phyloP scores from a whole-genome alignment of 1,284 basidiomycete genomes.

The Mrakiaceae sp. region DNA sequence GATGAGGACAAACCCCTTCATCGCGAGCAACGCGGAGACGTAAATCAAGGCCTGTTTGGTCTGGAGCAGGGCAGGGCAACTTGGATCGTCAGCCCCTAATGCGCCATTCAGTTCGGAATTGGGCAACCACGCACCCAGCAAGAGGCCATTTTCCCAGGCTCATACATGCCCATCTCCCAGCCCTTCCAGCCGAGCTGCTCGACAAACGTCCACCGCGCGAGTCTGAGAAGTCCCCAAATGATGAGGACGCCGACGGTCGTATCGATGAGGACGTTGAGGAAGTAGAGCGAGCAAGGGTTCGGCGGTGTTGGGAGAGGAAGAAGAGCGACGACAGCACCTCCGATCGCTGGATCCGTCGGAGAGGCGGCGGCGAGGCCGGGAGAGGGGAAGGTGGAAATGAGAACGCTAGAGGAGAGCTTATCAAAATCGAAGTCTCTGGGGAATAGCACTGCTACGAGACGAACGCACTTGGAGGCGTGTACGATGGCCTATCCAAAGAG shows the following conservation, averaged over 20 bases:
- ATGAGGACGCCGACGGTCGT: slow-evolving; percentile 13
- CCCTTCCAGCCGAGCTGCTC: neutral
- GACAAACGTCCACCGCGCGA: slow-evolving; percentile 4
- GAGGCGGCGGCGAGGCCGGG: neutral
- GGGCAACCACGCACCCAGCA: neutral
- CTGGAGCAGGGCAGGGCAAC: neutral
- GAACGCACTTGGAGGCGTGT: neutral
- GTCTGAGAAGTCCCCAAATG: slow-evolving; percentile 8
- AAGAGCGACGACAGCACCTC: neutral
- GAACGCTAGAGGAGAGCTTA: slow-evolving; percentile 7
- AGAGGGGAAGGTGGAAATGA: slow-evolving; percentile 12
- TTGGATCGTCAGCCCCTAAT: neutral
- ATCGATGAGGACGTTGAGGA: slow-evolving; percentile 15
- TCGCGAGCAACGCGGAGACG: slow-evolving; percentile 58
- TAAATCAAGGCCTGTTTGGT: slow-evolving; percentile 44
- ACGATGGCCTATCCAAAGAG: neutral
- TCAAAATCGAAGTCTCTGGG: neutral
- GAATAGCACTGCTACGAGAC: neutral
- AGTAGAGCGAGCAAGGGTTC: slow-evolving; percentile 17
- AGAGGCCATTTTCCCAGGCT: neutral
- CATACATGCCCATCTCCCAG: slow-evolving; percentile 12
- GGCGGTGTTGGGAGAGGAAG: neutral
- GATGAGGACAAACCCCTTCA: slow-evolving; percentile 68
- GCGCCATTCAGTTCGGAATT: no score
- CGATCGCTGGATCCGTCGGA: neutral